Conservation (phyloP, 2,329 filamentous ascomycete species). For the Apiospora aurea region DNA sequence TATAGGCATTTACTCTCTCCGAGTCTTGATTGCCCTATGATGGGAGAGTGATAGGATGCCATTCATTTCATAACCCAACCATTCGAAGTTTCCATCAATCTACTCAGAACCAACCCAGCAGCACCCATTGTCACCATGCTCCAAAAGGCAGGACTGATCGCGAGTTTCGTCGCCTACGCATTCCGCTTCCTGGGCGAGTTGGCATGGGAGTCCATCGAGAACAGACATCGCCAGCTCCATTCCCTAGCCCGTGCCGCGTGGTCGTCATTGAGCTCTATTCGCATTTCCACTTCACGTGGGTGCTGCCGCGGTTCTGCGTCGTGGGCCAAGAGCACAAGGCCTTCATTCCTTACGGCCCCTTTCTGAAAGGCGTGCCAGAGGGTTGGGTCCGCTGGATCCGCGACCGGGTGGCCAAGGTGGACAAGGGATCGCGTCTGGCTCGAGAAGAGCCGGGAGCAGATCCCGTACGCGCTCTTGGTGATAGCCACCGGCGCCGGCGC, state of each 20-base stretch:
- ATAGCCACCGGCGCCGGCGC: slow-evolving; percentile 63
- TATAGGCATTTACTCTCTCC: too few species aligned
- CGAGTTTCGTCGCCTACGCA: neutral
- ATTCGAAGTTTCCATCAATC: neutral
- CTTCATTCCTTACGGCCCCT: slow-evolving; percentile 64
- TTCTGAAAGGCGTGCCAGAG: slow-evolving; percentile 44
- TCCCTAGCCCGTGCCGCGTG: slow-evolving; percentile 50
- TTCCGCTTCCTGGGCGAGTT: neutral
- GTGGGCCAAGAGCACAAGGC: slow-evolving; percentile 62
- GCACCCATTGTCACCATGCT: neutral
- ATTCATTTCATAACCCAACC: neutral
- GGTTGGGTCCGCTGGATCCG: slow-evolving; percentile 50
- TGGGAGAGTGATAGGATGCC: neutral
- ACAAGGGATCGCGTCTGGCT: slow-evolving; percentile 48
- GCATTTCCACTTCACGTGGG: slow-evolving; percentile 68
- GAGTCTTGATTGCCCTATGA: neutral
- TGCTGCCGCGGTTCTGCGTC: slow-evolving; percentile 65
- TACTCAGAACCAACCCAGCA: neutral
- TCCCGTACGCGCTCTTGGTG: slow-evolving; percentile 63
- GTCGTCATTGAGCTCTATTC: slow-evolving; percentile 65
- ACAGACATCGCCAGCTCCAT: neutral
- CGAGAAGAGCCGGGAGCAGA: slow-evolving; percentile 47
- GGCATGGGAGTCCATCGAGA: neutral
- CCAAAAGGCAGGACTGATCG: neutral
- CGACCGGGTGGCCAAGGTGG: slow-evolving; percentile 50